These are phyloP conservation scores for Cenchrus americanus DNA, from an alignment of 176 grass and related monocot genomes.

Conservation along the genomic window DNA sequence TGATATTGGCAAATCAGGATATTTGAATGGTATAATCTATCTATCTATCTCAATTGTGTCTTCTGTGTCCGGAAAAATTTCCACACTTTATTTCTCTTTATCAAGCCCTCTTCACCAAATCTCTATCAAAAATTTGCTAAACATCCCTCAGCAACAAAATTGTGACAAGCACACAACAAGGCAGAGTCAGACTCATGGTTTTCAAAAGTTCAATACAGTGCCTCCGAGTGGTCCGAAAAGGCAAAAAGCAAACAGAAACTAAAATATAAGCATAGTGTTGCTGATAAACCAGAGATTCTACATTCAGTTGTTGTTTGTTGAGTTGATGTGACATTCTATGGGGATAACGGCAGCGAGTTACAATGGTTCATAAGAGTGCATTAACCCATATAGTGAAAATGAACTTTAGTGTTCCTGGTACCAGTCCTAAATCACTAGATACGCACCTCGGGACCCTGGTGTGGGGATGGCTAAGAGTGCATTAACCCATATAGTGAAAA, in stretches of 20 bases:
- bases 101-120: background rate
- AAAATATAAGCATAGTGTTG: background rate
- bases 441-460: constrained; percentile 17
- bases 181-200: background rate
- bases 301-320: background rate
- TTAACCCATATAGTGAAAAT: background rate
- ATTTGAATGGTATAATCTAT: constrained; percentile 3
- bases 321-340: background rate
- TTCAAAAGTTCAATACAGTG: background rate
- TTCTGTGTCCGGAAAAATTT: background rate
- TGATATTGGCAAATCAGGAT: constrained; percentile 1
- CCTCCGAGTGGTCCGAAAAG: background rate
- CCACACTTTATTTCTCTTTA: background rate
- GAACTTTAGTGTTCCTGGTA: background rate
- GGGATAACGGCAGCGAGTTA: background rate
- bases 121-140: background rate
- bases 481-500: background rate
- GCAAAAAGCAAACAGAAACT: background rate
- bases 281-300: background rate
- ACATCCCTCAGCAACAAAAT: background rate
- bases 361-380: background rate
- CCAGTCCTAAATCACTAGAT: no score
- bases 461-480: no score
- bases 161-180: background rate
- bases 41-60: background rate